Evolutionary conservation across 2,329 filamentous ascomycete species (phyloP), one percentile per base, ranked within the genome.

Genomic region (Phaeosphaeriaceae sp.): DNA sequence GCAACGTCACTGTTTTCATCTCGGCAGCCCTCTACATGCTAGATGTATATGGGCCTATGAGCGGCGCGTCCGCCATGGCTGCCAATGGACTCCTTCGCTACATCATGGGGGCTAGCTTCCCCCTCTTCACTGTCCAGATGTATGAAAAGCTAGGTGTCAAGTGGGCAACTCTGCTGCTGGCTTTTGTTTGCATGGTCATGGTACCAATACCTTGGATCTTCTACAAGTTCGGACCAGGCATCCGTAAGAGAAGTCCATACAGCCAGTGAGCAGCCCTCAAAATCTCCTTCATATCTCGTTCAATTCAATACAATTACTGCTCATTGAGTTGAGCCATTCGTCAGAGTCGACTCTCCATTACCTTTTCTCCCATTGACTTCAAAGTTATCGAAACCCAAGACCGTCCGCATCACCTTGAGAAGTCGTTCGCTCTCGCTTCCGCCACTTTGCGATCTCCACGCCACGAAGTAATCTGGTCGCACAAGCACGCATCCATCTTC

Each of bases 51-150:
- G 88, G 88, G 50, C 45, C 42, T 15, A 76, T 85, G 25, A 91
- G 89, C 74, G 88, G 89, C 33, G 89, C 89, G 50, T 88, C 85
- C 58, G 91, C 91, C 10, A 81, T 96, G 72, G 91, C 51, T 36
- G 41, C 51, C 6, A 53, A 88, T 60, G 82, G 83, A 2, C 74
- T 89, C 11, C 78, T 77, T 13, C 66, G 76, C 21, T 76, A 75
- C 40, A 71, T 67, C 31, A 66, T 76, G 33, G 75, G 73, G 13
- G 75, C 73, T 2, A 65, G 64, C 5, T 72, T 74, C 24, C 74
- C 76, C 1, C 57, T 78, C 7, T 78, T 78, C 52, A 77, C 75
- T 0, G 60, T 71, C 3, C 75, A 77, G 53, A 66, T 75, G 72
- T 75, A 73, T 56, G 40, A 65, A n/a, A 58, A 52, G 1, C 60